Percentiles rank a stretch among this genome's conserved stretches.
Evolutionary conservation across 768 basidiomycete species (phyloP).

Genomic region (Coprinopsis sp.): DNA sequence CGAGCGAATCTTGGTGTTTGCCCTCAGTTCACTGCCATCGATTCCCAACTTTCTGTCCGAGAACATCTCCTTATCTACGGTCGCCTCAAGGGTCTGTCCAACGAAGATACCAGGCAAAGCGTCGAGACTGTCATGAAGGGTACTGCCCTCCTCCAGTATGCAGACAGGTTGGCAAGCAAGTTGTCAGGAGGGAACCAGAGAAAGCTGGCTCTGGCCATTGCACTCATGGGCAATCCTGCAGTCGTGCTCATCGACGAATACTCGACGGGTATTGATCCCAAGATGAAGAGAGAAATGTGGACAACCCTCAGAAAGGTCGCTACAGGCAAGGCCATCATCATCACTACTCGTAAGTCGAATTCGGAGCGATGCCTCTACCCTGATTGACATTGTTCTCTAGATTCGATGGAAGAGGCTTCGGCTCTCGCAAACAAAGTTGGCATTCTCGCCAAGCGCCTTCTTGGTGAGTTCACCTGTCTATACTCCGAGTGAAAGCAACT

Average conservation of each 20-base stretch:
- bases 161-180: conserved; percentile 67
- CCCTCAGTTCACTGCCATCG: conserved; percentile 82
- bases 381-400: conserved; percentile 25
- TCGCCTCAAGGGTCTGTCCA: conserved; percentile 60
- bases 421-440: conserved; percentile 73
- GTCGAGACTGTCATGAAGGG: conserved; percentile 54
- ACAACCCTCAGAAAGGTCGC: conserved; percentile 60
- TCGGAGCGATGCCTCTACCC: not conserved
- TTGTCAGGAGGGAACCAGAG: conserved; percentile 79
- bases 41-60: conserved; percentile 69
- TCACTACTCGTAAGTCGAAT: conserved; percentile 58
- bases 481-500: too few species aligned
- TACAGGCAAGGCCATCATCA: conserved; percentile 63
- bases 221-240: conserved; percentile 63
- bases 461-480: conserved; percentile 40
- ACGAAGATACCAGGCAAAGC: conserved; percentile 47
- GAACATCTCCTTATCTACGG: conserved; percentile 74
- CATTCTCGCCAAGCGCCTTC: conserved; percentile 65
- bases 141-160: conserved; percentile 55
- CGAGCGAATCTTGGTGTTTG: conserved; percentile 74
- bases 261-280: conserved; percentile 78
- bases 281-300: conserved; percentile 86
- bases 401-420: conserved; percentile 84
- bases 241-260: conserved; percentile 82
- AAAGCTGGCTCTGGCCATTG: conserved; percentile 71